These are phyloP conservation scores for Fistulifera solaris DNA, from an alignment of 108 stramenopile species.

Conservation along the genomic window DNA sequence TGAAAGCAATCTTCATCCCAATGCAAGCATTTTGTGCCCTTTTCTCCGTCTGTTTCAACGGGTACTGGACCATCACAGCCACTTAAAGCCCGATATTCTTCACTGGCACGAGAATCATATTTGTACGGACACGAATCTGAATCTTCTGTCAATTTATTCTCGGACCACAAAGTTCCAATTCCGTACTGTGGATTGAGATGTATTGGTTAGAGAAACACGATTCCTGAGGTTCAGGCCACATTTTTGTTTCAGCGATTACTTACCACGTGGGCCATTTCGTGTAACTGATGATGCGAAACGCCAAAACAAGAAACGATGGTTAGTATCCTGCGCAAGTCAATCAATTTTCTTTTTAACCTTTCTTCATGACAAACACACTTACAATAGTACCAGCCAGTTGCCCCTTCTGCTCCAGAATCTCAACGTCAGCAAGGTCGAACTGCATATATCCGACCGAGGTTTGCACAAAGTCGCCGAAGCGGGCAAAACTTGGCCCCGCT, in stretches of 20 bases:
- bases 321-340: too few relatives aligned
- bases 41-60: constrained; percentile 18
- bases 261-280: constrained; percentile 4
- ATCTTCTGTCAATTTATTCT: background rate
- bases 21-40: constrained; percentile 19
- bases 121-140: background rate
- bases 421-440: background rate
- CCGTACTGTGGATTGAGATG: background rate
- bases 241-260: background rate
- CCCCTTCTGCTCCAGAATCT: background rate
- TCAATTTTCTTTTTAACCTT: too few relatives aligned
- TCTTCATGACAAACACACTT: too few relatives aligned
- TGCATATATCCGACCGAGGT: background rate
- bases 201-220: background rate
- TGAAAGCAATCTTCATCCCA: constrained; percentile 28
- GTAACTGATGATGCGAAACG: background rate
- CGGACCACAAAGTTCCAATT: background rate
- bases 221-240: background rate
- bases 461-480: background rate
- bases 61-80: constrained; percentile 8
- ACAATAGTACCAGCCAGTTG: background rate
- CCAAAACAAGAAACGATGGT: background rate
- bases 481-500: background rate
- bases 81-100: constrained; percentile 1
- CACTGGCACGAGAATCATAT: background rate